phyloP scores from a whole-genome alignment of 148 eudicot genomes.

The Vaccinium macrocarpon region DNA sequence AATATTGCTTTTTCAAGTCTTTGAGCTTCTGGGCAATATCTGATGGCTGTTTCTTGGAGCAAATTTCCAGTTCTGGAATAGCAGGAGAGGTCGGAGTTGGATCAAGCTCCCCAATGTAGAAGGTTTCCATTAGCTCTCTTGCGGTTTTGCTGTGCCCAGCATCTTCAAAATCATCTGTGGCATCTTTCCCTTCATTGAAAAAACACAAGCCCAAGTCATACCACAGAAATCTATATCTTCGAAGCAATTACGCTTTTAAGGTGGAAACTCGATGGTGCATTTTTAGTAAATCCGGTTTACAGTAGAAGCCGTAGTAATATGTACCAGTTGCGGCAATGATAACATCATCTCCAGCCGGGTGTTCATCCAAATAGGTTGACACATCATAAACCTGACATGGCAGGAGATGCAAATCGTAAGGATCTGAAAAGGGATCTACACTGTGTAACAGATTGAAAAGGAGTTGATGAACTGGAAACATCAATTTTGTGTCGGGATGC shows the following conservation, averaged over 20 bases:
- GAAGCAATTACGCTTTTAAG: background rate
- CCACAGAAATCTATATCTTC: background rate
- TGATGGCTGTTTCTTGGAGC: constrained; percentile 27
- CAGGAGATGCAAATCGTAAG: constrained; percentile 5
- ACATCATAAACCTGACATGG: constrained; percentile 83
- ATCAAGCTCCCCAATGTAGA: constrained; percentile 82
- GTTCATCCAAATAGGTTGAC: constrained; percentile 81
- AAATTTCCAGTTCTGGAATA: constrained; percentile 46
- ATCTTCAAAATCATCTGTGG: constrained; percentile 95
- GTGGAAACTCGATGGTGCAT: background rate
- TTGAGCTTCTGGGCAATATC: constrained; percentile 37
- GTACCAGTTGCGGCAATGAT: constrained; percentile 64
- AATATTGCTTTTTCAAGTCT: constrained; percentile 56
- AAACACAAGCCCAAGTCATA: background rate
- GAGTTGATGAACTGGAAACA: background rate
- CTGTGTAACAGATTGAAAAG: background rate
- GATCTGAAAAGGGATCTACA: background rate
- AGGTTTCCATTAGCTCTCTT: constrained; percentile 66
- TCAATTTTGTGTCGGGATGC: background rate
- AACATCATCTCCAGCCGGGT: constrained; percentile 97
- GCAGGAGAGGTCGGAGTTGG: constrained; percentile 38
- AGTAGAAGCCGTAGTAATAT: background rate
- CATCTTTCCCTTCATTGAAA: constrained; percentile 65
- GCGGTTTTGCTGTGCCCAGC: constrained; percentile 87
- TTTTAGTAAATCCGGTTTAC: background rate